Evolutionary conservation across 83 land plant species (phyloP), one percentile per base, ranked within the genome.

Genomic region (Diphasiastrum complanatum): DNA sequence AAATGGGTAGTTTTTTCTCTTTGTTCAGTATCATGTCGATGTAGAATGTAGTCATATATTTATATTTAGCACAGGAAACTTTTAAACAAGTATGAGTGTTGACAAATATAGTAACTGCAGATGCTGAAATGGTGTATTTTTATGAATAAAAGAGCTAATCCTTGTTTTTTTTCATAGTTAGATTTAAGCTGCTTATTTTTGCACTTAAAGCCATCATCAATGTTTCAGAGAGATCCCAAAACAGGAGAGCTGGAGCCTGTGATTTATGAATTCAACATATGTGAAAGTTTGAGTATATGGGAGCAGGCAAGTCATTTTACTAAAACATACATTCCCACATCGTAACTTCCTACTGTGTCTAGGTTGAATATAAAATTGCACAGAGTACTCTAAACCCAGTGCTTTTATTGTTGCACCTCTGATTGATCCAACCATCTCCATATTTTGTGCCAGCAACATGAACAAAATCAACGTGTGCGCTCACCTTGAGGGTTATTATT

Each of bases 271-370:
- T 85, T 87, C 63, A 79, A 92, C 55, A 73, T 87, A 2, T 92
- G 97, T 61, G 91, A 85, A 65, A 81, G 90, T 14, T 71, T 85
- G 50, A 78, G 74, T 32, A 73, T 80, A 63, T 92, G 97, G 97
- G 95, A 91, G 64, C 97, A 79, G 75, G 95, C 80, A 51, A 74
- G 67, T 24, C 36, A 22, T 24, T 36, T 24, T n/a, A n/a, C 16
- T 40, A n/a, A n/a, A n/a, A n/a, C n/a, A n/a, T n/a, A n/a, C n/a
- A n/a, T n/a, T n/a, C n/a, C n/a, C n/a, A n/a, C n/a, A n/a, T n/a
- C n/a, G n/a, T n/a, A n/a, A n/a, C n/a, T n/a, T n/a, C n/a, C n/a
- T n/a, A n/a, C n/a, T n/a, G n/a, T n/a, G n/a, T n/a, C n/a, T n/a
- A n/a, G n/a, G n/a, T n/a, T n/a, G n/a, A n/a, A n/a, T n/a, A n/a